phyloP scores from a whole-genome alignment of 140 eudicot genomes.

The Anethum foeniculum region DNA sequence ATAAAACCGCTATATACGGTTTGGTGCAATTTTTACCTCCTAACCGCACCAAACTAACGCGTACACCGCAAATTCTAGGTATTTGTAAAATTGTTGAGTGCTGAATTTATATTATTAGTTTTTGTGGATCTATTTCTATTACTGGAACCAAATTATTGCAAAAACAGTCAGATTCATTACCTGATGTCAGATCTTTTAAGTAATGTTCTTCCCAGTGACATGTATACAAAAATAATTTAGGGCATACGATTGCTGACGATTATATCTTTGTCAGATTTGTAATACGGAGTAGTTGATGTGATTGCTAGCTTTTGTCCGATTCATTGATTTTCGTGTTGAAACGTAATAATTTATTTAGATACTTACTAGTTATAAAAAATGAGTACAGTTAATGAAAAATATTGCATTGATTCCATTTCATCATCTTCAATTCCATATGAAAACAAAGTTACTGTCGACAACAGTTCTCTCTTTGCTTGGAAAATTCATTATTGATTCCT shows the following conservation, averaged over 20 bases:
- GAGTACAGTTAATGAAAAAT: not conserved
- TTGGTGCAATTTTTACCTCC: no score
- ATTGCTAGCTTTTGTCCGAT: not conserved
- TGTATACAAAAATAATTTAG: not conserved
- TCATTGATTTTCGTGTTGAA: not conserved
- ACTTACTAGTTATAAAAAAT: not conserved
- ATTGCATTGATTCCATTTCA: not conserved
- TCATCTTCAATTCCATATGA: not conserved
- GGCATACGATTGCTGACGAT: not conserved
- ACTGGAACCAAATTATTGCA: not conserved
- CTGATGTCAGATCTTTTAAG: not conserved
- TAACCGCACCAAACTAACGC: no score
- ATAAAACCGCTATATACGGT: no score
- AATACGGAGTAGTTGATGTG: not conserved
- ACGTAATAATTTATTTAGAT: not conserved
- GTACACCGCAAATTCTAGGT: not conserved
- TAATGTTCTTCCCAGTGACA: not conserved
- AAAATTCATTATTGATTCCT: not conserved
- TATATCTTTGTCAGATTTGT: conserved; percentile 1
- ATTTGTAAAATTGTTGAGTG: not conserved
- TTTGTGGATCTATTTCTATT: not conserved
- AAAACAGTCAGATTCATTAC: not conserved
- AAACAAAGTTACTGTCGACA: not conserved
- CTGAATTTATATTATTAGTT: not conserved
- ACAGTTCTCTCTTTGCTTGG: not conserved